Base-by-base conservation (phyloP, 1,139 yeast genomes). In the Wickerhamiella infanticola region DNA sequence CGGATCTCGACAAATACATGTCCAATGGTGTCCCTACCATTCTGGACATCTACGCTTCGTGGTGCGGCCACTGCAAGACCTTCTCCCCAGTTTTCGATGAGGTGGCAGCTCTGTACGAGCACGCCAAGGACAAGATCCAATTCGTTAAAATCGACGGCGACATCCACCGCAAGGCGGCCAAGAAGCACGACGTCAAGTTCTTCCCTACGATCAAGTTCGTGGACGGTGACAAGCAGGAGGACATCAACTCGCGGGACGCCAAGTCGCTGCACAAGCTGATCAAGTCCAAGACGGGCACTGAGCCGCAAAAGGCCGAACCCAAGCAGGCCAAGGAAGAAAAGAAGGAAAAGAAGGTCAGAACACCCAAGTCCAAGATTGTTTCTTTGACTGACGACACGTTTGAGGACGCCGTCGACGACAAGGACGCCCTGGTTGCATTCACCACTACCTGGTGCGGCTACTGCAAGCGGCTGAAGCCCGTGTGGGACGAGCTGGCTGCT, bases 361-460 rank as follows among this genome's bases (percentile, higher is more conserved):
- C 8, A 9, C 35, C 26, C 23, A 18, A 23, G 25, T 39, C 39
- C 27, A 37, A 43, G 26, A 42, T 42, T 18, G 42, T 33, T 11
- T 39, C 41, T 23, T 39, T 54, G 23, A 38, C 37, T 36, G 57
- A 53, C 24, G 45, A 41, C 41, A 48, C 42, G 18, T 47, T 54
- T 35, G 53, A 47, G 47, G 49, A 47, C 1, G 44, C 29, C 4
- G 35, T 49, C 18, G 41, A 41, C 13, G 55, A 49, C 39, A 52
- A 53, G 47, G 27, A 45, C 44, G 63, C 62, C 3, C 45, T 63
- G 41, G 64, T 62, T 3, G 58, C 66, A 27, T 80, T 81, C 58
- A 81, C 80, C 56, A 84, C 90, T 37, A 75, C 74, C 46, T 80
- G 86, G 88, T 82, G 94, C 58, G 72, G 82, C 44, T 88, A 82